Conservation (phyloP, 148 eudicot genomes). For the Persicaria maculosa region DNA sequence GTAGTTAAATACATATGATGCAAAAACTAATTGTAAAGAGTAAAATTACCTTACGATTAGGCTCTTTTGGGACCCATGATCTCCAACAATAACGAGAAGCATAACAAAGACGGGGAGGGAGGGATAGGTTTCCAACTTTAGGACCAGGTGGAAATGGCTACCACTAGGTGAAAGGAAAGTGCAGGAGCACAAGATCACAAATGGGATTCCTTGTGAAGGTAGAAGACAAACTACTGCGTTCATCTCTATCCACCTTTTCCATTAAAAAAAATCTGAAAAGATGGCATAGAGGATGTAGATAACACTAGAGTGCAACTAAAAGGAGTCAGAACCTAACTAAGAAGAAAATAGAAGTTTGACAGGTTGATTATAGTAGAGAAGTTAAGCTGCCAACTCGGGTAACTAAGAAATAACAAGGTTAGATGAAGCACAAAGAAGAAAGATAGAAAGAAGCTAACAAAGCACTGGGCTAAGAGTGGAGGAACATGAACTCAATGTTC, state of each 20-base stretch:
- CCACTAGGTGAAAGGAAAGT: not conserved
- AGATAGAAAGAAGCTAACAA: not conserved
- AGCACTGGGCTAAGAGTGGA: not conserved
- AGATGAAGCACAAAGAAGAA: not conserved
- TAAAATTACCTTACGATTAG: not conserved
- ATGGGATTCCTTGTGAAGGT: not conserved
- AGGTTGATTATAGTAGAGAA: not conserved
- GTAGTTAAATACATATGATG: not conserved
- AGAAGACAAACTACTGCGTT: not conserved
- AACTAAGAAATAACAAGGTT: not conserved
- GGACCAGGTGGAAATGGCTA: not conserved
- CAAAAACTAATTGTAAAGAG: not conserved
- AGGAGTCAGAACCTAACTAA: not conserved
- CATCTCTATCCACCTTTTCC: constrained; percentile 10
- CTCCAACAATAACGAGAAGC: not conserved
- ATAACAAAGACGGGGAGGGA: not conserved
- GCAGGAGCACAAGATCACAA: not conserved
- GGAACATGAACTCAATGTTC: not conserved
- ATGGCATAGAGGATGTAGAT: not conserved
- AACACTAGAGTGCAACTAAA: not conserved
- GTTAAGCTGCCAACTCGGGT: not conserved
- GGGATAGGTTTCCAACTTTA: not conserved
- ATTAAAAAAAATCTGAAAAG: not conserved
- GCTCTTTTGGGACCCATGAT: not conserved
- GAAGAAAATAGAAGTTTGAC: not conserved